Conservation (phyloP, 164 flowering plant genomes). For the Malania oleifera region DNA sequence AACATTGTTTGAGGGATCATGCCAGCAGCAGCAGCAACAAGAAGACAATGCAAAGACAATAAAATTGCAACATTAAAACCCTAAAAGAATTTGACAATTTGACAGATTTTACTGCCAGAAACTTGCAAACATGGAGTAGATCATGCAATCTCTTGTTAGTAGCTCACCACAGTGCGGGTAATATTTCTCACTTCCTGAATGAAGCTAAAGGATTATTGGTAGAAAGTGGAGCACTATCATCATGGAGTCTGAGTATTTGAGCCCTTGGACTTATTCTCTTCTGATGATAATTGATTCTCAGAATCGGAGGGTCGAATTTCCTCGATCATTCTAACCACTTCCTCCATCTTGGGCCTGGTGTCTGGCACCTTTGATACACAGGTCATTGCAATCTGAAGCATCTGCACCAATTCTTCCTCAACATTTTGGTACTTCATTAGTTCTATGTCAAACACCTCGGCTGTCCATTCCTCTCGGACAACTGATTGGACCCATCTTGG, state of each 20-base stretch:
- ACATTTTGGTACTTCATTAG: conserved; percentile 37
- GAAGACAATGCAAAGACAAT: too few species aligned
- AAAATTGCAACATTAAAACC: too few species aligned
- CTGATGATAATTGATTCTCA: conserved; percentile 31
- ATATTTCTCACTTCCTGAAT: too few species aligned
- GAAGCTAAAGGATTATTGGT: too few species aligned
- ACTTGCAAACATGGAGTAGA: too few species aligned
- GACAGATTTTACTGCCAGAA: too few species aligned
- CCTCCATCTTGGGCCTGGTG: conserved; percentile 47
- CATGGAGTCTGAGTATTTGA: conserved; percentile 17
- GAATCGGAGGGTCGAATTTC: conserved; percentile 37
- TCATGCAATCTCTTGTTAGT: too few species aligned
- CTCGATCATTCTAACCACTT: conserved; percentile 51
- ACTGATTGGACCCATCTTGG: conserved; percentile 74
- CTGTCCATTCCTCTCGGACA: conserved; percentile 68
- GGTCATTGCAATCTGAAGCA: conserved; percentile 63
- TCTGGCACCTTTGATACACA: conserved; percentile 49
- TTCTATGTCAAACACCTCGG: conserved; percentile 71
- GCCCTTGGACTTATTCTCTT: conserved; percentile 19
- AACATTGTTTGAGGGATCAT: too few species aligned
- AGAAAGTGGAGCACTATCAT: too few species aligned
- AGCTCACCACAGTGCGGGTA: too few species aligned
- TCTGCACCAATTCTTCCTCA: conserved; percentile 70
- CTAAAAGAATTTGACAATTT: too few species aligned
- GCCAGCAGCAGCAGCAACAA: too few species aligned